These are phyloP conservation scores for Penicillium verhagenii DNA, from an alignment of 495 filamentous ascomycete genomes.

Conservation along the genomic window DNA sequence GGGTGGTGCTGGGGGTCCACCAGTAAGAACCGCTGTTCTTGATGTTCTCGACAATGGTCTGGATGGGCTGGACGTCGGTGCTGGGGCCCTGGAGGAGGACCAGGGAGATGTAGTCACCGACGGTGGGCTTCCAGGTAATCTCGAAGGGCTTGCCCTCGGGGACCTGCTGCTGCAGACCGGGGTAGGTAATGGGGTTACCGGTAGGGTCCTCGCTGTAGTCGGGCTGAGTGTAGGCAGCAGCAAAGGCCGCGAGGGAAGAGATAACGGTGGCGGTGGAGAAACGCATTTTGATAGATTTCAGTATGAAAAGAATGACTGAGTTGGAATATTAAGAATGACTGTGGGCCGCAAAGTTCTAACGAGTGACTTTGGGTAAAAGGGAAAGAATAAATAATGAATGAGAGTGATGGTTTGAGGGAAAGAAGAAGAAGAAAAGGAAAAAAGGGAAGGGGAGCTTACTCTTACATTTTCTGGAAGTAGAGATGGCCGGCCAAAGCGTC, in stretches of 20 bases:
- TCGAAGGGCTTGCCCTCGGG: constrained; percentile 54
- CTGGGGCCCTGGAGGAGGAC: constrained; percentile 62
- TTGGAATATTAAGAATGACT: constrained; percentile 16
- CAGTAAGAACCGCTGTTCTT: constrained; percentile 56
- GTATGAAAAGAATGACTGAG: constrained; percentile 25
- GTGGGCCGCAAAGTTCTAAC: constrained; percentile 15
- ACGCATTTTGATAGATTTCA: constrained; percentile 47
- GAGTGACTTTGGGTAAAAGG: constrained; percentile 22
- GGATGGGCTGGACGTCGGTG: constrained; percentile 52
- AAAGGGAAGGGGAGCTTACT: constrained; percentile 15
- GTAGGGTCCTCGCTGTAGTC: constrained; percentile 45
- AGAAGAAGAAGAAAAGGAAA: constrained; percentile 16
- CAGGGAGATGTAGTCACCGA: constrained; percentile 52
- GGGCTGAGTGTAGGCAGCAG: constrained; percentile 51
- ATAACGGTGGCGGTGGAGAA: constrained; percentile 46
- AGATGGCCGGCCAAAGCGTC: constrained; percentile 19
- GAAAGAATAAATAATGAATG: constrained; percentile 17
- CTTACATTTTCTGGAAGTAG: constrained; percentile 10
- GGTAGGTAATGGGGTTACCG: constrained; percentile 58
- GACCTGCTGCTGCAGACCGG: constrained; percentile 52
- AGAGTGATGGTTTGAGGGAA: constrained; percentile 13
- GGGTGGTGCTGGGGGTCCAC: constrained; percentile 53
- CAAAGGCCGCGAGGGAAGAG: constrained; percentile 50
- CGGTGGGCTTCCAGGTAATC: constrained; percentile 59
- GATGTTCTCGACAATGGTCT: constrained; percentile 55